Evolutionary conservation across 129 eudicot species (phyloP), one percentile per base, ranked within the genome.

Genomic region (Sambucus nigra): DNA sequence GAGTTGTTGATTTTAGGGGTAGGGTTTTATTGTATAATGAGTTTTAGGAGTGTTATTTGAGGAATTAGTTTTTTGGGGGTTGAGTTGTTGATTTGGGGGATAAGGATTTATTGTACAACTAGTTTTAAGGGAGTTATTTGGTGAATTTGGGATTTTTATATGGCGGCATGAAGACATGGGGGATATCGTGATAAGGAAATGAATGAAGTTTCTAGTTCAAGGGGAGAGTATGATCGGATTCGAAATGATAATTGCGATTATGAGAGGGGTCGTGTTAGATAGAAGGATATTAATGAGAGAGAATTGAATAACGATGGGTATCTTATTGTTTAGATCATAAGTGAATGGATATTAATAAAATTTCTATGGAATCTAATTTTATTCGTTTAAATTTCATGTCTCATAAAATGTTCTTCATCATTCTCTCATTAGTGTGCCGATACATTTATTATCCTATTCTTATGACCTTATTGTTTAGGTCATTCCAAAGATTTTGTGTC

Each of bases 161-260:
- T 88, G 96, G 96, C 96, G 42, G 92, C 87, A 68, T 87, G 97
- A 57, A 76, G 88, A 55, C 76, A 70, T 73, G 92, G 87, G 21
- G 84, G 75, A 12, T 75, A 77, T 55, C 75, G 67, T 21, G 92
- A 78, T 25, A 76, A 63, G 49, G 92, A 88, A 29, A 77, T 72
- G 32, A 75, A 67, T 65, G 80, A 74, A 10, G 11, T 62, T 47
- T 57, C 66, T 14, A 73, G 61, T 69, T 19, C 66, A 0, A 83
- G 72, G 46, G 83, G 78, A 42, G 88, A 77, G 18, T 47, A 72
- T 64, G 75, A 70, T 22, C 60, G 72, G 2, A 9, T 60, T 33
- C 60, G 74, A 71, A 79, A 74, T 23, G 84, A 76, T 46, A 65
- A 61, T 56, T 13, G 26, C 17, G 53, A 39, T 58, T 55, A 57